A percentile compares a stretch with the other conserved stretches of the same genome.
These are phyloP conservation scores for Chrysochromulina tobinii DNA, from an alignment of 78 protist genomes.

Conservation along the genomic window DNA sequence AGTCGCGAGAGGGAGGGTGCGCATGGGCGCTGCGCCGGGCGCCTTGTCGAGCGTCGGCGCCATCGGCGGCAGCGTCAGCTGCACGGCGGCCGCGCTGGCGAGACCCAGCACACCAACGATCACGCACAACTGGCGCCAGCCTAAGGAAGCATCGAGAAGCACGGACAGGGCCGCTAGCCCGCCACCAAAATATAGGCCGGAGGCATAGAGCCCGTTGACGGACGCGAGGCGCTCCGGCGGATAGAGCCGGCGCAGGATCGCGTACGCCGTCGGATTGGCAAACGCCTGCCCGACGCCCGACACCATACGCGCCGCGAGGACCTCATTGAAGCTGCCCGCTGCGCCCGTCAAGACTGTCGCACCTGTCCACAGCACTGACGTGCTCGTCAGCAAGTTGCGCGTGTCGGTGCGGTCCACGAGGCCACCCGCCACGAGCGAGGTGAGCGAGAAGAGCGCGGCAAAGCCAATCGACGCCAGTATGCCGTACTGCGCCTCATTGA, in stretches of 20 bases:
- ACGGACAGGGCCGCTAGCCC: constrained; percentile 12
- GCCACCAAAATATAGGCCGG: neutral
- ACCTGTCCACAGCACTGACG: neutral
- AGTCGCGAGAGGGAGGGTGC: too few species aligned
- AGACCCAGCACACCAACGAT: neutral
- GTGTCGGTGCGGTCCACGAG: neutral
- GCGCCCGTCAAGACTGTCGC: neutral
- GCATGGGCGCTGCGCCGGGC: too few species aligned
- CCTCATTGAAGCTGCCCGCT: neutral
- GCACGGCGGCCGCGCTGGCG: neutral
- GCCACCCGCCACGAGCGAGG: neutral
- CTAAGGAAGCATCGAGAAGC: neutral
- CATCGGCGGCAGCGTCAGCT: neutral
- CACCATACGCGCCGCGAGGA: neutral
- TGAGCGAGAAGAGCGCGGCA: neutral
- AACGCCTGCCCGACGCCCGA: neutral
- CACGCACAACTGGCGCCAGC: neutral
- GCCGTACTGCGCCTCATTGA: neutral
- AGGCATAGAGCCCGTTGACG: neutral
- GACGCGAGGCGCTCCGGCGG: neutral
- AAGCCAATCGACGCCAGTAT: neutral
- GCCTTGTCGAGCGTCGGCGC: neutral
- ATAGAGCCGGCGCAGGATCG: neutral
- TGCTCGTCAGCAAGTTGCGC: neutral
- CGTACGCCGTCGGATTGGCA: neutral